Evolutionary conservation across 805 yeast species (phyloP), one percentile per base, ranked within the genome.

Genomic region (Candida piceae): DNA sequence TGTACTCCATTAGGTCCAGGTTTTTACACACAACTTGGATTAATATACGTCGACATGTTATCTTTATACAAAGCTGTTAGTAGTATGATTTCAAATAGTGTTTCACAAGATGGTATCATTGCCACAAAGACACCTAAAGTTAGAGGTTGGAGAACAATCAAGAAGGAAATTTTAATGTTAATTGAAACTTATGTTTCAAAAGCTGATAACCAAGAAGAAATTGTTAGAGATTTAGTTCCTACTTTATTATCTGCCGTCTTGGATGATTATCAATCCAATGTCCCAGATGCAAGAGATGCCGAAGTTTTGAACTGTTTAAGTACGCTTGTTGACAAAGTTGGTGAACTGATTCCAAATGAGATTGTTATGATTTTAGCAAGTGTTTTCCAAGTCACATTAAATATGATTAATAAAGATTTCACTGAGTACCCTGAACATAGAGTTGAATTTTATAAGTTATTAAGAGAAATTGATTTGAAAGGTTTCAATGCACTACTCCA

Each of bases 371-470:
- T 93, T 41, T 67, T 93, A 46, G 95, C 87, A 55, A 83, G 81
- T 62, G 96, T 93, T 11, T 93, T 93, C 63, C 95, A 86, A 59
- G 84, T 90, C 57, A 93, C 99, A 2, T 74, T 93, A 60, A 84
- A 81, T 49, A 93, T 93, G 98, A 90, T 93, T 53, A 87, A 84
- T 58, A 84, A 84, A 55, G 97, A 93, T 62, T 87, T 93, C 58
- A 80, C 95, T 3, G 97, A 93, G 62, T 93, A 86, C 61, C 98
- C 97, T 10, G 98, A 93, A 60, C 97, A 90, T 66, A 78, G 99
- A 55, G 95, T 90, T 39, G 97, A 89, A 58, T 93, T 93, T 61
- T 93, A 90, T 68, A 84, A 83, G 64, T 70, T 93, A 37, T 71
- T 93, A 57, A 81, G 89, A 51, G 94, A 85, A 41, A 90, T 93